Evolutionary conservation across 164 flowering plant species (phyloP).

Genomic region (Kingdonia uniflora): DNA sequence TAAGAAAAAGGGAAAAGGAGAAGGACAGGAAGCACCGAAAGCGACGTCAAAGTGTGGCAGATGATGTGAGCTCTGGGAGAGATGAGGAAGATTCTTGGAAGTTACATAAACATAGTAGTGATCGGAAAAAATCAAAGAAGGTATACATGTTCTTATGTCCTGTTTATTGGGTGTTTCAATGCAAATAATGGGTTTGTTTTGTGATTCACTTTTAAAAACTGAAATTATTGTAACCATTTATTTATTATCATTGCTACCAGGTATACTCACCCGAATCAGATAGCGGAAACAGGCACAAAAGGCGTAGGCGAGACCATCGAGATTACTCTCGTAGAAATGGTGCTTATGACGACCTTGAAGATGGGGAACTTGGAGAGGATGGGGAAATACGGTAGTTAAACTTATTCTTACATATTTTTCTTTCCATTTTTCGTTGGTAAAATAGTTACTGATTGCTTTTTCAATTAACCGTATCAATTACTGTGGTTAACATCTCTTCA

Average conservation of each 20-base stretch:
- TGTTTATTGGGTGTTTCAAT: background rate
- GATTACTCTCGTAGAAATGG: slow-evolving; percentile 66
- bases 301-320: slow-evolving; percentile 73
- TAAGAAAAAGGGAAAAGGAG: slow-evolving; percentile 64
- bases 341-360: slow-evolving; percentile 88
- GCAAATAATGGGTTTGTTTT: background rate
- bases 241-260: slow-evolving; percentile 29
- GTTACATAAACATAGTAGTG: slow-evolving; percentile 68
- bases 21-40: slow-evolving; percentile 64
- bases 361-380: slow-evolving; percentile 96
- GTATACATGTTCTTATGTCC: slow-evolving; percentile 17
- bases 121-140: slow-evolving; percentile 85
- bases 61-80: slow-evolving; percentile 58
- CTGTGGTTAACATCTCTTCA: too few relatives aligned
- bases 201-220: background rate
- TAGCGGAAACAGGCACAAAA: slow-evolving; percentile 69
- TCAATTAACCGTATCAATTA: too few relatives aligned
- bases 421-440: slow-evolving; percentile 3
- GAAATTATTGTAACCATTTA: background rate
- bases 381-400: slow-evolving; percentile 60
- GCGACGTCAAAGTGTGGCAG: slow-evolving; percentile 50
- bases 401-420: background rate
- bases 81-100: slow-evolving; percentile 75
- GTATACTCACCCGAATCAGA: slow-evolving; percentile 77
- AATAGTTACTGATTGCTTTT: background rate